These are phyloP conservation scores for Fusarium brachygibbosum DNA, from an alignment of 2,329 filamentous ascomycete species.

Conservation along the genomic window DNA sequence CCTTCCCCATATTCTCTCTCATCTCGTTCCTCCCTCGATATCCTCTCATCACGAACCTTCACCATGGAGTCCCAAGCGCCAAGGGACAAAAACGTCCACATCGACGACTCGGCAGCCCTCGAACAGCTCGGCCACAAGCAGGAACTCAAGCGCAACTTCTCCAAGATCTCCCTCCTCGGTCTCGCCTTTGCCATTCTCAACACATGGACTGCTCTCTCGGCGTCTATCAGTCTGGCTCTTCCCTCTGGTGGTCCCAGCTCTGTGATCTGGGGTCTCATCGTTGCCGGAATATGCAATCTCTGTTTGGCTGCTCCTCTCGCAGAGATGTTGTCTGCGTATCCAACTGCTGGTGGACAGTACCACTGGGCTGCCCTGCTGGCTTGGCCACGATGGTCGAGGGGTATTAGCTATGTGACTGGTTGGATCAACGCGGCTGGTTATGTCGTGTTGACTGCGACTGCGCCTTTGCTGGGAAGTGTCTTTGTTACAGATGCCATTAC, in stretches of 20 bases:
- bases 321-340: constrained; percentile 77
- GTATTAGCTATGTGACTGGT: constrained; percentile 77
- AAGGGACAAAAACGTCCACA: constrained; percentile 34
- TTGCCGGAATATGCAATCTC: constrained; percentile 76
- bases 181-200: constrained; percentile 65
- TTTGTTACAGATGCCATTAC: constrained; percentile 75
- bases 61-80: constrained; percentile 43
- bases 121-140: constrained; percentile 63
- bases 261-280: constrained; percentile 78
- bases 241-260: constrained; percentile 78
- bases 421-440: constrained; percentile 82
- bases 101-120: constrained; percentile 57
- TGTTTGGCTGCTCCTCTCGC: constrained; percentile 77
- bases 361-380: constrained; percentile 78
- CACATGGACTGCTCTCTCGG: constrained; percentile 64
- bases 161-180: constrained; percentile 62
- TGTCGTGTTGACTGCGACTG: constrained; percentile 77
- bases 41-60: background rate
- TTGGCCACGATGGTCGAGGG: constrained; percentile 70
- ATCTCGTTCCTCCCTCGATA: background rate
- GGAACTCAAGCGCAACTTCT: constrained; percentile 65
- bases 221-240: constrained; percentile 64
- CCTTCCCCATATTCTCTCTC: background rate
- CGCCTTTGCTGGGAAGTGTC: constrained; percentile 75
- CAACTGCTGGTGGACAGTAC: constrained; percentile 73